These are phyloP conservation scores for Sequoiadendron giganteum DNA, from an alignment of 75 land plant genomes.

Conservation along the genomic window DNA sequence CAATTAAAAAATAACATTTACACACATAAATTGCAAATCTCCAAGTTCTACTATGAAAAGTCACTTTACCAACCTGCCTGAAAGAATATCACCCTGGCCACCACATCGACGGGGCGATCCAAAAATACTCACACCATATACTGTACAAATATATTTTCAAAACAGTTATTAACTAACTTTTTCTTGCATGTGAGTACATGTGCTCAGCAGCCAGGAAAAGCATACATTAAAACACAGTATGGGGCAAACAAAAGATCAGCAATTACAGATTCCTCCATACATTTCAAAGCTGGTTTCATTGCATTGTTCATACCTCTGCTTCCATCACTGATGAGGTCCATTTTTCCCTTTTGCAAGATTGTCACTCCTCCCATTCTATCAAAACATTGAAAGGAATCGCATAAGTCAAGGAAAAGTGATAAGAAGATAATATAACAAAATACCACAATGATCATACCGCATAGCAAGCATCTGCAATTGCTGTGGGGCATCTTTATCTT, in stretches of 20 bases:
- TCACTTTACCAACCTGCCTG: constrained; percentile 69
- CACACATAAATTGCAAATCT: background rate
- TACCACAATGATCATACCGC: constrained; percentile 33
- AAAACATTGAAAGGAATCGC: constrained; percentile 7
- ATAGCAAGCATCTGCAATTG: constrained; percentile 67
- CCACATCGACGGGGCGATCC: constrained; percentile 99
- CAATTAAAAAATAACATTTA: background rate
- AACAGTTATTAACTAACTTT: background rate
- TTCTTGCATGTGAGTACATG: background rate
- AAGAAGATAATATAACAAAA: background rate
- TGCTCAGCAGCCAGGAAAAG: background rate
- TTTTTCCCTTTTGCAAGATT: constrained; percentile 81
- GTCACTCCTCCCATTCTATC: constrained; percentile 91
- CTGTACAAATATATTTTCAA: constrained; percentile 39
- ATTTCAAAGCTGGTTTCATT: background rate
- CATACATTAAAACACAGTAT: background rate
- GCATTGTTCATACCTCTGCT: constrained; percentile 46
- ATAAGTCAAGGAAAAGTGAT: constrained; percentile 4
- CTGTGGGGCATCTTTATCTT: constrained; percentile 45
- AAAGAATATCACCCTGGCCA: constrained; percentile 98
- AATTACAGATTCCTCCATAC: background rate
- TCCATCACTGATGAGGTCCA: constrained; percentile 87
- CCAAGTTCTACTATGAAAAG: background rate
- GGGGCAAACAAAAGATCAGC: background rate
- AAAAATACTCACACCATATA: constrained; percentile 56